Evolutionary conservation across 2,329 filamentous ascomycete species (phyloP).

Genomic region (Fusarium odoratissimum): DNA sequence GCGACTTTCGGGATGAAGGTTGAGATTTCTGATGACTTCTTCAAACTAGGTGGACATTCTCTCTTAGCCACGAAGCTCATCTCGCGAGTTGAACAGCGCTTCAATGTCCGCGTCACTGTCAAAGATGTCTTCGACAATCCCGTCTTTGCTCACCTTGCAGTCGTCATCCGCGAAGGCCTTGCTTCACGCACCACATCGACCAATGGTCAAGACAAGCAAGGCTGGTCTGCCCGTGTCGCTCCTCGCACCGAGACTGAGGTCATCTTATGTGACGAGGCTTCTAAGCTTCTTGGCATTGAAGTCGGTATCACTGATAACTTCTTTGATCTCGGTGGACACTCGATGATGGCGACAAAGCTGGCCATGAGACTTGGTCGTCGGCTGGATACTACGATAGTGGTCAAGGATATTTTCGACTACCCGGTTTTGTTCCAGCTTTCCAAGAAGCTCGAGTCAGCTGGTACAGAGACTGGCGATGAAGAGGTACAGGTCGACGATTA

Average conservation of each 20-base stretch:
- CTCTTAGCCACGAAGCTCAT: conserved; percentile 15
- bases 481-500: background rate
- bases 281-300: background rate
- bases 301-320: conserved; percentile 17
- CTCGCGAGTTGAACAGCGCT: background rate
- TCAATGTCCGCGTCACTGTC: background rate
- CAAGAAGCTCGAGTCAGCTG: background rate
- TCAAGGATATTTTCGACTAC: conserved; percentile 17
- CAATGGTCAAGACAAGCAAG: background rate
- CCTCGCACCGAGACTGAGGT: conserved; percentile 3
- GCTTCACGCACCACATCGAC: background rate
- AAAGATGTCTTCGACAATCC: conserved; percentile 15
- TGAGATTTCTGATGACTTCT: conserved; percentile 4
- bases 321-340: conserved; percentile 16
- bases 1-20: conserved; percentile 8
- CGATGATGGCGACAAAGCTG: conserved; percentile 13
- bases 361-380: conserved; percentile 3
- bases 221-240: background rate
- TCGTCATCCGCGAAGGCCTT: background rate
- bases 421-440: conserved; percentile 7
- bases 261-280: background rate
- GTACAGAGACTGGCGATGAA: background rate
- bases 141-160: background rate
- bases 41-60: conserved; percentile 10
- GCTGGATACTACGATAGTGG: background rate